Evolutionary conservation across 106 monocot species (phyloP).

Genomic region (Gastrodia elata): DNA sequence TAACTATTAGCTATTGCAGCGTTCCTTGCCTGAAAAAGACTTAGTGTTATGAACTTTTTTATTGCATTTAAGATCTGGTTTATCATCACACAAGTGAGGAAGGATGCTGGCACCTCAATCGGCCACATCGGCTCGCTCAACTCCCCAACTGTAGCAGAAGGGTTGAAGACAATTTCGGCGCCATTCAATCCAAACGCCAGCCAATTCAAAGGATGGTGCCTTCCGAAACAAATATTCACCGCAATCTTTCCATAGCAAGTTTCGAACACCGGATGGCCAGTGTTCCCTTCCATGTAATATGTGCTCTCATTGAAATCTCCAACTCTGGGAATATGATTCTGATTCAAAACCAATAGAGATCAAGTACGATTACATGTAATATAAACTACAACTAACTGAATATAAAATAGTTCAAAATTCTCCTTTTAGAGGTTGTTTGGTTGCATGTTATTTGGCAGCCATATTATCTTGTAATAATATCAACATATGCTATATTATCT

Average conservation of each 20-base stretch:
- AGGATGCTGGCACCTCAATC: conserved; percentile 51
- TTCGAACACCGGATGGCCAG: conserved; percentile 92
- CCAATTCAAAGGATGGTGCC: conserved; percentile 95
- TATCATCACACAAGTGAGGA: background rate
- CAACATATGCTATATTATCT: no score
- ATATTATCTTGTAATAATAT: no score
- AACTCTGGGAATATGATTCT: conserved; percentile 99
- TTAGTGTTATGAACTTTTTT: no score
- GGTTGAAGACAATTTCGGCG: conserved; percentile 97
- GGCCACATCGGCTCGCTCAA: conserved; percentile 98
- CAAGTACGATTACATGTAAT: background rate
- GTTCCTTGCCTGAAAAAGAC: conserved; percentile 69
- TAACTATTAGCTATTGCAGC: conserved; percentile 91
- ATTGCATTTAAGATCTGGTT: no score
- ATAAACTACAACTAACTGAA: background rate
- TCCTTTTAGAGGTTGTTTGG: no score
- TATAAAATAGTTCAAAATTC: background rate
- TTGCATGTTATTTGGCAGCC: no score
- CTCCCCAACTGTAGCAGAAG: conserved; percentile 95
- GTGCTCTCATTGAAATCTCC: conserved; percentile 98
- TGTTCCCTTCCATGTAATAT: conserved; percentile 95
- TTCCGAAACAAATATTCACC: conserved; percentile 92
- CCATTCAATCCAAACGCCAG: conserved; percentile 89
- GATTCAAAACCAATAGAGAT: conserved; percentile 4
- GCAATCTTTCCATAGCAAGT: conserved; percentile 86